Base-by-base conservation (phyloP, 371 early-diverging fungal genomes). In the Mucor indicus region DNA sequence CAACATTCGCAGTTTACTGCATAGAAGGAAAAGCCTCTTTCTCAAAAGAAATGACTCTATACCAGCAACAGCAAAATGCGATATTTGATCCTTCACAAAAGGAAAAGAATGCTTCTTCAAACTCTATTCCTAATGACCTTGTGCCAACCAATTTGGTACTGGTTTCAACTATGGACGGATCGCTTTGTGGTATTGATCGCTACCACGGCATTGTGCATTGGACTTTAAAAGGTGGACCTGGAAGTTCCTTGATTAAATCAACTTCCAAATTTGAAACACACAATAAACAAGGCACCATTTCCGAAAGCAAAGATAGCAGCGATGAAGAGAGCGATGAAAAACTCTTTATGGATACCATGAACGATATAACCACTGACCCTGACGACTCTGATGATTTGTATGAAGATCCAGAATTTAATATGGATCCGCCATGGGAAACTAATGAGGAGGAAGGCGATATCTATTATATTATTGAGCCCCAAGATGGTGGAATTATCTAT, bases 401-500 rank as follows among this genome's bases (percentile, higher is more conserved):
- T n/a, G 43, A 51, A 11, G 53, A 53, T 38, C 17, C 32, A 6
- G 38, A 52, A 31, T 52, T 44, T 22, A 31, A 52, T 3, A 15
- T 48, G 4, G 35, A 33, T 4, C 12, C 30, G 12, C 8, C 12
- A 7, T 40, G 50, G 40, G n/a, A n/a, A n/a, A n/a, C 33, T 7
- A 32, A 53, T n/a, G 39, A 31, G 4, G 38, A 91, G 1, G 41
- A 52, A 41, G 64, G 64, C 5, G 69, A 76, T 10, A 44, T 72
- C 15, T 50, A 84, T 15, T 88, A 86, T 54, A 84, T 93, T 50
- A 83, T 88, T 7, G 93, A 93, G 56, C 93, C 93, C 1, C 75
- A 72, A 17, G 77, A 85, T 31, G 79, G 84, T 44, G 93, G 91
- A 7, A 78, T 72, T 20, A 59, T 93, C 4, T 93, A 89, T 56